These are phyloP conservation scores for Debaryomyces fabryi DNA, from an alignment of 1,139 yeast species.

Conservation along the genomic window DNA sequence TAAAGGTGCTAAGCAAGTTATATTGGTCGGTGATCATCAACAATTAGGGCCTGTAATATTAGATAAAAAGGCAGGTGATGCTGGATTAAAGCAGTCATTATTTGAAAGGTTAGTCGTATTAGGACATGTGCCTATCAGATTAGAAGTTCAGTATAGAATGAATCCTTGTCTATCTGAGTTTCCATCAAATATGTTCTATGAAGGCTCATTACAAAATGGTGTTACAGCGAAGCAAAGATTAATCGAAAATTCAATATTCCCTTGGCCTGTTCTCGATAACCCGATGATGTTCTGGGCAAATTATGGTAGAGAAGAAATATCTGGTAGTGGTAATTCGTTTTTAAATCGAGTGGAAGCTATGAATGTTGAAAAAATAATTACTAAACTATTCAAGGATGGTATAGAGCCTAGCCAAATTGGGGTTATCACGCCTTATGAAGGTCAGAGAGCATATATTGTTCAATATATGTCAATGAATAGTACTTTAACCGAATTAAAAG, in stretches of 20 bases:
- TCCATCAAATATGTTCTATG: slow-evolving; percentile 91
- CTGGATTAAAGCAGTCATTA: slow-evolving; percentile 82
- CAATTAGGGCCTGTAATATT: slow-evolving; percentile 91
- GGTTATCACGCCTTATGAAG: slow-evolving; percentile 92
- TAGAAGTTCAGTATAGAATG: slow-evolving; percentile 96
- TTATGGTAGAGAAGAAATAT: slow-evolving; percentile 86
- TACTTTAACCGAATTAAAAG: slow-evolving; percentile 57
- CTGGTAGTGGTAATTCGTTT: slow-evolving; percentile 81
- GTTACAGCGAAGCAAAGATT: slow-evolving; percentile 75
- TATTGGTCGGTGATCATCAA: slow-evolving; percentile 93
- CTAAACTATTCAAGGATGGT: slow-evolving; percentile 78
- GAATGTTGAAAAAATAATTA: slow-evolving; percentile 81
- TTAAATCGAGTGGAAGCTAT: slow-evolving; percentile 89
- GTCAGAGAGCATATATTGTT: slow-evolving; percentile 81
- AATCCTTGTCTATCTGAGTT: slow-evolving; percentile 86
- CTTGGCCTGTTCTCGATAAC: slow-evolving; percentile 82
- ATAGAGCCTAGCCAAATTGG: slow-evolving; percentile 83
- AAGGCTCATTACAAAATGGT: slow-evolving; percentile 90
- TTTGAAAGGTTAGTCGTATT: slow-evolving; percentile 85
- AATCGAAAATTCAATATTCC: slow-evolving; percentile 61
- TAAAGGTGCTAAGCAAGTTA: slow-evolving; percentile 85
- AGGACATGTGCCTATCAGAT: slow-evolving; percentile 82
- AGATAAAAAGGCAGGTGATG: slow-evolving; percentile 78
- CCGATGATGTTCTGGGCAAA: slow-evolving; percentile 98
- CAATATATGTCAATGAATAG: slow-evolving; percentile 81